These are phyloP conservation scores for Theileria annulata DNA, from an alignment of 169 alveolate genomes.

Conservation along the genomic window DNA sequence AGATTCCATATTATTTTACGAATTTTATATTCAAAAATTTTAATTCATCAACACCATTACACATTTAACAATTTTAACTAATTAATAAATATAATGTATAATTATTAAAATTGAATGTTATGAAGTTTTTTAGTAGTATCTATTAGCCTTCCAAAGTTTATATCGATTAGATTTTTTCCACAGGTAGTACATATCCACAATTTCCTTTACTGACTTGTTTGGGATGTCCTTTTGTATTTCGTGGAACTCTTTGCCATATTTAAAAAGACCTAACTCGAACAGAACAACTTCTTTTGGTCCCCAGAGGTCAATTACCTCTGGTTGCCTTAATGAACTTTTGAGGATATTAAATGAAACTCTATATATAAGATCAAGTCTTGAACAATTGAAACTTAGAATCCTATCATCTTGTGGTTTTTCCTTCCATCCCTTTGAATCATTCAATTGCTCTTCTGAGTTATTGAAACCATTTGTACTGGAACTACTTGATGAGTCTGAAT, in stretches of 20 bases:
- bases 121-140: constrained; percentile 31
- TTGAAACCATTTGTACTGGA: neutral
- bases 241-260: constrained; percentile 81
- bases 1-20: neutral
- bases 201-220: constrained; percentile 78
- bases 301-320: constrained; percentile 79
- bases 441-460: neutral
- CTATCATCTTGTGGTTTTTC: constrained; percentile 11
- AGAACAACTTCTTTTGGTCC: constrained; percentile 83
- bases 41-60: too few relatives aligned
- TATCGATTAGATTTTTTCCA: constrained; percentile 83
- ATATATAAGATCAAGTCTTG: constrained; percentile 41
- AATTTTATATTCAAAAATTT: too few relatives aligned
- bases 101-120: too few relatives aligned
- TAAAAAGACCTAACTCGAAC: constrained; percentile 80
- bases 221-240: constrained; percentile 75
- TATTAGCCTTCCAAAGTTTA: constrained; percentile 77
- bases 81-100: too few relatives aligned
- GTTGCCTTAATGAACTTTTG: constrained; percentile 44
- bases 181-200: constrained; percentile 80
- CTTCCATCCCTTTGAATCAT: neutral
- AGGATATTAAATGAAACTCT: constrained; percentile 55
- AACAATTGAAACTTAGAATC: constrained; percentile 46
- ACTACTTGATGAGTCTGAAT: too few relatives aligned
- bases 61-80: too few relatives aligned